Evolutionary conservation across 2,329 filamentous ascomycete species (phyloP), one percentile per base, ranked within the genome.

Genomic region (Ophiostoma ips): DNA sequence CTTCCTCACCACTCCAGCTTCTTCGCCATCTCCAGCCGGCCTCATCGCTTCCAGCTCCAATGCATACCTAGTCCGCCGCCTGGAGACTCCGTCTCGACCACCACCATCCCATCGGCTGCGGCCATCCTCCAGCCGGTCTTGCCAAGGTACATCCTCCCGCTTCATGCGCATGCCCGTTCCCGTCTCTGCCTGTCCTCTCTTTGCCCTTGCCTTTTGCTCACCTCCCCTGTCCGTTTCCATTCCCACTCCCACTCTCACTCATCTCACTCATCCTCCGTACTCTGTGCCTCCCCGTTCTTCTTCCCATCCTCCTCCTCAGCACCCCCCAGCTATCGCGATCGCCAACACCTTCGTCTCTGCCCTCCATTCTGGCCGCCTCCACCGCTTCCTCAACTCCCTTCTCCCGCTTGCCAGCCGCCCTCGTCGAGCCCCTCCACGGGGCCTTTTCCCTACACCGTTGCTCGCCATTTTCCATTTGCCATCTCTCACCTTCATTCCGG

Each of bases 341-440:
- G 31, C 31, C 31, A 9, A 33, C 9, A 15, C 30, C n/a, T n/a
- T 41, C 38, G 34, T 8, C 19, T 24, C 43, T 47, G 37, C 36
- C 19, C 45, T 43, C 45, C 24, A 19, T 38, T 24, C 40, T 44
- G 50, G 48, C 50, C 50, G 46, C 50, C 50, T 48, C 46, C 50
- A 48, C 50, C 18, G 15, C 49, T 16, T 19, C 38, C n/a, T 38
- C 45, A 38, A 40, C 48, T 49, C 37, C 16, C 12, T 18, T 50
- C 31, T 33, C 40, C 24, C 47, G 19, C 45, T 47, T 33, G 13
- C 15, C 37, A 21, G 2, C 37, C 24, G n/a, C 19, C 16, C 3
- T 41, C 38, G 12, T 28, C 38, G 8, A n/a, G 38, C 38, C 38
- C 38, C 38, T 41, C 38, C 28, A 12, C 19, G 13, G 19, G 18